These are phyloP conservation scores for Staphylotrichum tortipilum DNA, from an alignment of 495 filamentous ascomycete species.

Conservation along the genomic window DNA sequence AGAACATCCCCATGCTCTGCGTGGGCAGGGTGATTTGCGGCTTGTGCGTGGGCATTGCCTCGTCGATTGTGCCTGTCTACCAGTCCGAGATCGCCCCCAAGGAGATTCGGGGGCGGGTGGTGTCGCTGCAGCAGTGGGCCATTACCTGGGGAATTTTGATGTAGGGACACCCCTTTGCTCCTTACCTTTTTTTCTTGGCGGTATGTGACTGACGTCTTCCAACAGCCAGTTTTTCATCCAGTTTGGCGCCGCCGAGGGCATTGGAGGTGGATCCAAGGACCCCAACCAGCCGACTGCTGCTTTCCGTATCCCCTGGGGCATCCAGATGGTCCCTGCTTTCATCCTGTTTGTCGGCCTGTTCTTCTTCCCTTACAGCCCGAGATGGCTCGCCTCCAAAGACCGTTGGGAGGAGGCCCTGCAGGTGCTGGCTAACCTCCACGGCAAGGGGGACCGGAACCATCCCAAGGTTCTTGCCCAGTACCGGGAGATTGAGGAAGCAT, in stretches of 20 bases:
- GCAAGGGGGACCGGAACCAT: conserved; percentile 49
- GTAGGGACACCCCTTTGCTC: background rate
- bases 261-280: conserved; percentile 50
- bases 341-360: conserved; percentile 58
- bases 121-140: conserved; percentile 60
- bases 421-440: conserved; percentile 59
- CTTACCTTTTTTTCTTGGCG: background rate
- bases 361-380: conserved; percentile 63
- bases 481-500: conserved; percentile 56
- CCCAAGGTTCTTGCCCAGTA: conserved; percentile 57
- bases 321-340: conserved; percentile 63
- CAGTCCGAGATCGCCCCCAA: conserved; percentile 71
- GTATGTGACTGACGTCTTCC: conserved; percentile 21
- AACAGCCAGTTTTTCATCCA: conserved; percentile 58
- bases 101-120: conserved; percentile 68
- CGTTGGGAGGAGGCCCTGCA: conserved; percentile 65
- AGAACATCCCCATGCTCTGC: conserved; percentile 56
- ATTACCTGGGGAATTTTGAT: conserved; percentile 65
- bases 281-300: conserved; percentile 48
- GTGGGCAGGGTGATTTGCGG: conserved; percentile 64
- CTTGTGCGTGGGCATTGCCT: conserved; percentile 66
- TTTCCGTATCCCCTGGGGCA: conserved; percentile 66
- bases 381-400: conserved; percentile 67
- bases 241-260: conserved; percentile 54
- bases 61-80: conserved; percentile 69